Evolutionary conservation across 208 protist species (phyloP), one percentile per base, ranked within the genome.

Genomic region (Crithidia brevicula): DNA sequence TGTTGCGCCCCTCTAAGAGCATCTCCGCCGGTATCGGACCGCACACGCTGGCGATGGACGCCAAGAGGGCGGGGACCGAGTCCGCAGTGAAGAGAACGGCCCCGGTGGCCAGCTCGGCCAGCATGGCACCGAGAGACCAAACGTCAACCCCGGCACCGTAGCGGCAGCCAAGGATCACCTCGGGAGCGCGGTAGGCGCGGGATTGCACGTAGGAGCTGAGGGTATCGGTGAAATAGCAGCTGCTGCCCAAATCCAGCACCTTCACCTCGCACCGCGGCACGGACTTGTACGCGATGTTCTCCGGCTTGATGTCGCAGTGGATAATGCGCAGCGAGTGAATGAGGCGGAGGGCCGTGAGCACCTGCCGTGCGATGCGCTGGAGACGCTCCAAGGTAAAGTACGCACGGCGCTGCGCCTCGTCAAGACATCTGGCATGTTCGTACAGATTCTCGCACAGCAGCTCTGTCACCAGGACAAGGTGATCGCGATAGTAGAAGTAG

Each of bases 301-400:
- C 96, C 20, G 96, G 94, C 73, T 99, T 99, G 63, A 99, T 89
- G 72, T 99, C 98, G 68, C 97, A 99, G 78, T 99, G 98, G 71
- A 99, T 99, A 43, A 98, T 65, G 16, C 73, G 52, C 13, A 96
- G 61, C n/a, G 59, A 79, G 78, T 98, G 93, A 34, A 97, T 76
- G 53, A 91, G 96, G 25, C 53, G 52, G 11, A 97, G 78, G 1
- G 83, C 79, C 1, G 57, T 86, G 16, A 97, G 78, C 36, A 95
- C 77, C 75, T 92, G 83, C 28, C 61, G 59, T 15, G 89, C 79
- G 25, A 97, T 93, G 40, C 66, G 61, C 65, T 95, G 91, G 20
- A 98, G 57, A 10, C 91, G 80, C 30, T 81, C 71, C 36, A 97
- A 67, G 13, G 82, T 96, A 72, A 98, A 98, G 74, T 95, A 98